phyloP scores from a whole-genome alignment of 2,329 filamentous ascomycete species.

The Fusarium sp. region DNA sequence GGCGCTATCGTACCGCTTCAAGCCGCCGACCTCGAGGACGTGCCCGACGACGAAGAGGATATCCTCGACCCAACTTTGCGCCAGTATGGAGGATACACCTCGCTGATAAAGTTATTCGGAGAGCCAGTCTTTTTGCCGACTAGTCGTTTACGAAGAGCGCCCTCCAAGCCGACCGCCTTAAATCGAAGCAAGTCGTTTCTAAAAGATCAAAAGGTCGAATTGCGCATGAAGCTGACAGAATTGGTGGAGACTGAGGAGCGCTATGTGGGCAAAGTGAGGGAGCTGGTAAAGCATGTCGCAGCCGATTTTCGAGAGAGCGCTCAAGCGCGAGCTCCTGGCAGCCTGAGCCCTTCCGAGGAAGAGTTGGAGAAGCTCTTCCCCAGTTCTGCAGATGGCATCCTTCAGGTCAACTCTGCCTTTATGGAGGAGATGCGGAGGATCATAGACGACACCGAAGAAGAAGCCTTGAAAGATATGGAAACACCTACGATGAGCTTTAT shows the following conservation, averaged over 20 bases:
- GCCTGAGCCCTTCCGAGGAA: constrained; percentile 77
- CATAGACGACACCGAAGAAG: constrained; percentile 85
- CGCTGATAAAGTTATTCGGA: constrained; percentile 82
- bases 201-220: constrained; percentile 82
- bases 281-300: constrained; percentile 84
- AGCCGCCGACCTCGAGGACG: constrained; percentile 68
- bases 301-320: constrained; percentile 81
- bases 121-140: constrained; percentile 89
- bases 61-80: constrained; percentile 71
- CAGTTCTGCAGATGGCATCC: constrained; percentile 80
- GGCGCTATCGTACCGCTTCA: constrained; percentile 77
- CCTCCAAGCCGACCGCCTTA: constrained; percentile 85
- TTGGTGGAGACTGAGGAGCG: constrained; percentile 93
- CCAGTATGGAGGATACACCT: constrained; percentile 82
- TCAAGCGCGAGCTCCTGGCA: constrained; percentile 66
- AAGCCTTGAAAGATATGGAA: constrained; percentile 82
- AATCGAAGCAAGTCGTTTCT: constrained; percentile 83
- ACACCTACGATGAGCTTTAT: constrained; percentile 57
- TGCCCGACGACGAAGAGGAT: constrained; percentile 73
- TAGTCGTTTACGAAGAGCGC: constrained; percentile 83
- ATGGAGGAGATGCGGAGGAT: constrained; percentile 79
- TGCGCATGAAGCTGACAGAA: constrained; percentile 90
- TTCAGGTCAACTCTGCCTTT: constrained; percentile 85
- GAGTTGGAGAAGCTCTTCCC: constrained; percentile 85
- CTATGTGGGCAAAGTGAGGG: constrained; percentile 89